Base-by-base conservation (phyloP, 176 grass and related monocot species). In the Triticum dicoccoides region DNA sequence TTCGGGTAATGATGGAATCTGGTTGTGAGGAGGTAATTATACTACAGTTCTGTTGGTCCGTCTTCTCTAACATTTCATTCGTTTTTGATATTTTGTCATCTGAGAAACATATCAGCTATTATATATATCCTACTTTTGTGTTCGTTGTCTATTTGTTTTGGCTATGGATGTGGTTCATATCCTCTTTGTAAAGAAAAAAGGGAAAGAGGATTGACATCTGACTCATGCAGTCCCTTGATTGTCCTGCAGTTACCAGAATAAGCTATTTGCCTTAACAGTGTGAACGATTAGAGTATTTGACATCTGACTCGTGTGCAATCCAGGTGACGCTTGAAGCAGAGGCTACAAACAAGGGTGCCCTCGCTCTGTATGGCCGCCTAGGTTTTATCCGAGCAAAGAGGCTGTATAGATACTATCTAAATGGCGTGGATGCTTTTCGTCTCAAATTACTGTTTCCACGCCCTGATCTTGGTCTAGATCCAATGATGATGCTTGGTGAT, bases 241-340 rank as follows among this genome's bases (percentile, higher is more conserved):
- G 21, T 13, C 37, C 4, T 71, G 39, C 34, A 18, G 38, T 82
- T 82, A 71, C 37, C 49, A 23, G 18, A 89, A 33, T 12, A 81
- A 41, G 32, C 27, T 25, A 51, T 66, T 45, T 73, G 23, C 2
- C 30, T n/a, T 15, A 80, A 42, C 20, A 11, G 17, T 82, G 30
- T 54, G 17, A 52, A 78, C 35, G 62, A 33, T 0, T 49, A 5
- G 56, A 20, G 4, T 65, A 25, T 65, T 51, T 58, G 29, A 70
- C 24, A 84, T 67, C 3, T 62, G 8, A 37, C 18, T 65, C 47
- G 4, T 79, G 27, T 79, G 56, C 6, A 20, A 92, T 88, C 12
- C 84, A 98, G 96, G 96, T 95, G 34, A 95, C 93, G 71, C 84
- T 98, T 65, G 96, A 98, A 91, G 96, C 96, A 39, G 96, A 98